phyloP scores from a whole-genome alignment of 192 early-diverging fungal genomes.

The Mortierella claussenii region DNA sequence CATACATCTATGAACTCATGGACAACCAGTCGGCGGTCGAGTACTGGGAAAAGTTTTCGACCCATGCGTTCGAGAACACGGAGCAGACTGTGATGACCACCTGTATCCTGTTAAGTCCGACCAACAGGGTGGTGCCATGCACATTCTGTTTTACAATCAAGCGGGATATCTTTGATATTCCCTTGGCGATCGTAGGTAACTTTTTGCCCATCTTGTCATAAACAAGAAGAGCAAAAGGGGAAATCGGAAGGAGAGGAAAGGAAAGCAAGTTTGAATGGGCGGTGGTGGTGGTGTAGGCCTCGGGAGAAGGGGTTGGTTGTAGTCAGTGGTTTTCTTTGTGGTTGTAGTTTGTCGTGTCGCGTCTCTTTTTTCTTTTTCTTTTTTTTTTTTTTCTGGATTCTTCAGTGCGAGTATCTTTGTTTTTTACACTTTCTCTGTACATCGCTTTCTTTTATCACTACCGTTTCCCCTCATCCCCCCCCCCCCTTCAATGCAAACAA shows the following conservation, averaged over 20 bases:
- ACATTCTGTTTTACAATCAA: slow-evolving; percentile 98
- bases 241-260: no score
- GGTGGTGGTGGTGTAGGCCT: no score
- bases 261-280: no score
- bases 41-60: slow-evolving; percentile 96
- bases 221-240: no score
- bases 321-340: no score
- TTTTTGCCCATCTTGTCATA: slow-evolving; percentile 48
- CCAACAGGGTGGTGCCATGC: slow-evolving; percentile 81
- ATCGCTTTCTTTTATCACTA: no score
- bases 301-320: no score
- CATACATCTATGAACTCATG: slow-evolving; percentile 94
- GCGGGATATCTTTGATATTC: slow-evolving; percentile 96
- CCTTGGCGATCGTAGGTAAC: slow-evolving; percentile 85
- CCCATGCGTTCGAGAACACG: slow-evolving; percentile 93
- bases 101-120: slow-evolving; percentile 84
- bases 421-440: no score
- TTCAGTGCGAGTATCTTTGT: no score
- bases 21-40: slow-evolving; percentile 90
- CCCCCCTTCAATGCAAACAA: no score
- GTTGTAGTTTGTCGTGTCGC: no score
- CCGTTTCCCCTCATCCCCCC: no score
- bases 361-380: not conserved
- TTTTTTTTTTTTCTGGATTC: not conserved
- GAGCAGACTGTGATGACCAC: slow-evolving; percentile 89